Percentiles rank a stretch among this genome's conserved stretches.
These are phyloP conservation scores for Trypanosoma melophagium DNA, from an alignment of 208 protist genomes.

Conservation along the genomic window DNA sequence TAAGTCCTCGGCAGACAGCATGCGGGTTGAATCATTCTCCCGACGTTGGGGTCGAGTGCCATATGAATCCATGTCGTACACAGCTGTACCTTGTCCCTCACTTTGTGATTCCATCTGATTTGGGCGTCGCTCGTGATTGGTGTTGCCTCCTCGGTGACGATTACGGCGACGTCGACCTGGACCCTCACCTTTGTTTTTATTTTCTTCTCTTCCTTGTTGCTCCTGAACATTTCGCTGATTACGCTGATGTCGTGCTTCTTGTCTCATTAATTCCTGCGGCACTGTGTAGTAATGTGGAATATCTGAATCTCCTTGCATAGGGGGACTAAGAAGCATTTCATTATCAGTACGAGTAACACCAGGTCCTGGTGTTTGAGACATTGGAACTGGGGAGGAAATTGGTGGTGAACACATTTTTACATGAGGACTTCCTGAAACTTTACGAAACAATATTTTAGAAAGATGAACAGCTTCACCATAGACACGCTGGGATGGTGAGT, in stretches of 20 bases:
- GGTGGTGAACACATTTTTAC: constrained; percentile 69
- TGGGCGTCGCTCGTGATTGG: constrained; percentile 40
- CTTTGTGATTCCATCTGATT: constrained; percentile 14
- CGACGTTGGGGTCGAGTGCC: constrained; percentile 1
- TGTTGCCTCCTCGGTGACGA: constrained; percentile 27
- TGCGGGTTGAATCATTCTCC: constrained; percentile 14
- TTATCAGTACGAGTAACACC: constrained; percentile 15
- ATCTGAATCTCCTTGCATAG: constrained; percentile 34
- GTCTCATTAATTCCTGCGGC: constrained; percentile 21
- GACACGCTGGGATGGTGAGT: constrained; percentile 65
- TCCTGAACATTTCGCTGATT: constrained; percentile 24
- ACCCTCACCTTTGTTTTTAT: constrained; percentile 21
- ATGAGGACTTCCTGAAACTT: constrained; percentile 66
- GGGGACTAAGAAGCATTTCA: constrained; percentile 56
- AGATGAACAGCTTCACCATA: constrained; percentile 88
- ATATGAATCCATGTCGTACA: constrained; percentile 13
- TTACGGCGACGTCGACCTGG: constrained; percentile 19
- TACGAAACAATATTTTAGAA: constrained; percentile 88
- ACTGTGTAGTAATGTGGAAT: constrained; percentile 24
- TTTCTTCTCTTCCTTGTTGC: constrained; percentile 17
- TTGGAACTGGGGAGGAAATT: constrained; percentile 68
- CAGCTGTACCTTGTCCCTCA: constrained; percentile 5
- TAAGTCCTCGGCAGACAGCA: constrained; percentile 35
- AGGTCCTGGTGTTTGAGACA: constrained; percentile 60
- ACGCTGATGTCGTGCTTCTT: constrained; percentile 20